These are phyloP conservation scores for Nicotiana knightiana DNA, from an alignment of 257 asterid genomes.

Conservation along the genomic window DNA sequence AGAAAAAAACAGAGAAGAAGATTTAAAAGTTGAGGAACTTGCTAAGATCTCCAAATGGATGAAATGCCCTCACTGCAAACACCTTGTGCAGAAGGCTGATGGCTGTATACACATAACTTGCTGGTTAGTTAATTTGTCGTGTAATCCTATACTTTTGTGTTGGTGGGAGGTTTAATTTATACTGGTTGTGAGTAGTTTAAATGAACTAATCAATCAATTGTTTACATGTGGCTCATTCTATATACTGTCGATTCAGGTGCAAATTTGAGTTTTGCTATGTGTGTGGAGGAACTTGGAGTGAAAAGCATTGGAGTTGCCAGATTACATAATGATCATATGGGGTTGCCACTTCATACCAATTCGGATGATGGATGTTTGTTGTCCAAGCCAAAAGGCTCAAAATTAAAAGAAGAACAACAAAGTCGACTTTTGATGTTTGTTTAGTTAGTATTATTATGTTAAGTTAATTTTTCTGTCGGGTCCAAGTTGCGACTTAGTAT, in stretches of 20 bases:
- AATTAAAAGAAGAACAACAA: neutral
- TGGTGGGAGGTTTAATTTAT: neutral
- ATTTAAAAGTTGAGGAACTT: neutral
- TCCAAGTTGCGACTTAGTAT: too few species aligned
- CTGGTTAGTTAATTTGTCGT: neutral
- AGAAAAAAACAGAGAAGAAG: neutral
- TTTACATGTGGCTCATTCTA: neutral
- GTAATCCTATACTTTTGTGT: too few species aligned
- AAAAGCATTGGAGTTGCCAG: slow-evolving; percentile 13
- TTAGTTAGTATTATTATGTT: neutral
- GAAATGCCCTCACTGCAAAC: slow-evolving; percentile 9
- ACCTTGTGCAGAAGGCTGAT: slow-evolving; percentile 6
- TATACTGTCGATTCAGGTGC: slow-evolving; percentile 5
- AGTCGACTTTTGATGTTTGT: neutral
- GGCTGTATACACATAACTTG: slow-evolving; percentile 13
- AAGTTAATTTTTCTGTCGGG: neutral
- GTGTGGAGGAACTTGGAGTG: slow-evolving; percentile 10
- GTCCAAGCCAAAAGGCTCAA: neutral
- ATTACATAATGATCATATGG: neutral
- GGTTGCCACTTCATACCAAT: neutral
- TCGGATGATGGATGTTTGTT: neutral
- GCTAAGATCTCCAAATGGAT: neutral
- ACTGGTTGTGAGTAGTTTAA: too few species aligned
- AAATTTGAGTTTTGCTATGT: slow-evolving; percentile 8
- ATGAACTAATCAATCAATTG: too few species aligned